A percentile compares a stretch with the other conserved stretches of the same genome.
These are phyloP conservation scores for Amanita fuliginea DNA, from an alignment of 768 basidiomycete species.

Conservation along the genomic window DNA sequence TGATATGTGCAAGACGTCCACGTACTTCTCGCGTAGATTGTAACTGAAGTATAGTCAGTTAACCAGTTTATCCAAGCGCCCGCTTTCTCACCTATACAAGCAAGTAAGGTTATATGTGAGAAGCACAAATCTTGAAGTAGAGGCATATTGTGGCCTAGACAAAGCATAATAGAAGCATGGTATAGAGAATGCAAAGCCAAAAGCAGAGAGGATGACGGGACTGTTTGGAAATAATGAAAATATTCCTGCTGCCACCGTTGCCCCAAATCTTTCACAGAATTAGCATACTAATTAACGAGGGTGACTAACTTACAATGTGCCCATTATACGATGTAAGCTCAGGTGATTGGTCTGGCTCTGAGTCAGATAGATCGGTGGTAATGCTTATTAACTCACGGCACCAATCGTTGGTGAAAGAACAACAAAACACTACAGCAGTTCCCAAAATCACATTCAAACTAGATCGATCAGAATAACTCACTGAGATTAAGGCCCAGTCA, in stretches of 20 bases:
- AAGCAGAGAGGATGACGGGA: slow-evolving; percentile 59
- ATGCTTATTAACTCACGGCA: slow-evolving; percentile 34
- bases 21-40: slow-evolving; percentile 55
- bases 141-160: slow-evolving; percentile 62
- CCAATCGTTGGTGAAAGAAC: slow-evolving; percentile 89
- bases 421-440: slow-evolving; percentile 57
- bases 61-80: neutral
- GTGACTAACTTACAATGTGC: slow-evolving; percentile 55
- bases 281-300: neutral
- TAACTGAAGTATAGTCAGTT: slow-evolving; percentile 37
- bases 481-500: slow-evolving; percentile 95
- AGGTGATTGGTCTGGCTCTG: slow-evolving; percentile 68
- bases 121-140: slow-evolving; percentile 70
- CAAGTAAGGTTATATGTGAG: slow-evolving; percentile 89
- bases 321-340: slow-evolving; percentile 71
- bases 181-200: slow-evolving; percentile 83
- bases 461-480: slow-evolving; percentile 20
- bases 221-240: slow-evolving; percentile 73
- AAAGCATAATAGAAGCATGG: slow-evolving; percentile 93
- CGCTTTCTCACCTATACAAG: slow-evolving; percentile 39
- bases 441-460: neutral
- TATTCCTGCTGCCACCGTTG: slow-evolving; percentile 57
- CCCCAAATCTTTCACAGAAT: slow-evolving; percentile 50
- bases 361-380: slow-evolving; percentile 1
- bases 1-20: slow-evolving; percentile 61